Base-by-base conservation (phyloP, 1,139 yeast species). In the Geotrichum siamense region DNA sequence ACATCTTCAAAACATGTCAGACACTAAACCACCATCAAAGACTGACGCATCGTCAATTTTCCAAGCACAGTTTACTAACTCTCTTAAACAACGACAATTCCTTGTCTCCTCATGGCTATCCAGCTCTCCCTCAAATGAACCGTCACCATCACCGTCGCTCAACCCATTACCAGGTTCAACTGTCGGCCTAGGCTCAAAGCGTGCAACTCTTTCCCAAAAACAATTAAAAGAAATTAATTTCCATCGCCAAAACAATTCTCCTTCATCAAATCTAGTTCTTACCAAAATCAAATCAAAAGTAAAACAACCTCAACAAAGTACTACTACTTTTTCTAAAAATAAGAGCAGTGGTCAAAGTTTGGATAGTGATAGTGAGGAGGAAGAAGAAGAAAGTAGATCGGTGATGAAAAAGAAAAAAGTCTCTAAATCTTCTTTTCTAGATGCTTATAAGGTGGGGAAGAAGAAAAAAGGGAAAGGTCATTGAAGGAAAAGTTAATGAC, bases 131-230 rank as follows among this genome's bases (percentile, higher is more conserved):
- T 4, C 22, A 33, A 10, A 2, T 19, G 25, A 20, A 9, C 27
- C 26, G 2, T 10, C 5, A 8, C 22, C 26, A 17, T 41, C 21
- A 5, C 17, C 34, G 5, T 10, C 21, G 4, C 12, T 30, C 15
- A 31, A 27, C 9, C 35, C 35, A n/a, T 28, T 41, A 5, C 45
- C 45, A 9, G 25, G 38, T 10, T 37, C 45, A 2, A 26, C 40
- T 6, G 45, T 41, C 15, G 45, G 45, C 2, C 41, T 41, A n/a
- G 45, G 45, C 8, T 41, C 45, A 2, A 41, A 37, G 23, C 37
- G 45, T n/a, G 33, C 45, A 12, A 37, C 38, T 15, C 41, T 41
- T 2, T 27, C 34, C 23, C 23, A 21, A 10, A 21, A 37, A 5
- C 39, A 35, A 20, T 15, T 41, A 19, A 34, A 37, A 8, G 30